Percentiles rank a stretch among this genome's conserved stretches.
phyloP scores from a whole-genome alignment of 2,329 filamentous ascomycete genomes.

The Diaporthe vexans region DNA sequence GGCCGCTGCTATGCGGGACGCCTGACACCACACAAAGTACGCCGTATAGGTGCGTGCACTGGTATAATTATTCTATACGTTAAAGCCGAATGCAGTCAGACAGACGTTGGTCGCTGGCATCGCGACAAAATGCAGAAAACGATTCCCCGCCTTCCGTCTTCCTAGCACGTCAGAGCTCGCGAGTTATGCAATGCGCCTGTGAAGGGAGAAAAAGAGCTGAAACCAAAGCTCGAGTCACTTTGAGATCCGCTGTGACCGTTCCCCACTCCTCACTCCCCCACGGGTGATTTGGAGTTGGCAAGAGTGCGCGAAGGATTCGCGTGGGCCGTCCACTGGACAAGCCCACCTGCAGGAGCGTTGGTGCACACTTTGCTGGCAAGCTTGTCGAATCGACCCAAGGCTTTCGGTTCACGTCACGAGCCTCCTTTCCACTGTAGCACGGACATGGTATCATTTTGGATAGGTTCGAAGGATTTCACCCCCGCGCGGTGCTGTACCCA shows the following conservation, averaged over 20 bases:
- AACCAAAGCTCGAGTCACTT: neutral
- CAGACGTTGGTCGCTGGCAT: slow-evolving; percentile 14
- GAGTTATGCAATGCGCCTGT: neutral
- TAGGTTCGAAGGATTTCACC: slow-evolving; percentile 23
- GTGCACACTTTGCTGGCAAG: slow-evolving; percentile 13
- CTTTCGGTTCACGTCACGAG: neutral
- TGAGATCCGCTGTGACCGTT: neutral
- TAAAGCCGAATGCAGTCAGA: slow-evolving; percentile 20
- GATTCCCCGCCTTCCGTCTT: neutral
- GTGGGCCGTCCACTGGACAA: slow-evolving; percentile 24
- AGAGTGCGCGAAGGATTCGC: slow-evolving; percentile 34
- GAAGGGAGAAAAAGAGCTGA: neutral
- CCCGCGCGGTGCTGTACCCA: neutral
- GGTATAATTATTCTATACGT: slow-evolving; percentile 31
- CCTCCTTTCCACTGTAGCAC: neutral
- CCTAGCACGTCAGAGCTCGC: neutral
- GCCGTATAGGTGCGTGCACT: slow-evolving; percentile 8
- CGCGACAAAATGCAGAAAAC: slow-evolving; percentile 30
- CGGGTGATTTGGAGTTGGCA: slow-evolving; percentile 13
- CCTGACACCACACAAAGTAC: slow-evolving; percentile 10
- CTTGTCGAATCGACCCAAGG: slow-evolving; percentile 13
- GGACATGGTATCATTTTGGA: slow-evolving; percentile 13
- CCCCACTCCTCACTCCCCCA: slow-evolving; percentile 12
- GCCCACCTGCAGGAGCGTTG: slow-evolving; percentile 30
- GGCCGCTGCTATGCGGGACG: slow-evolving; percentile 4